These are phyloP conservation scores for Combretum micranthum DNA, from an alignment of 345 rosid genomes.

Conservation along the genomic window DNA sequence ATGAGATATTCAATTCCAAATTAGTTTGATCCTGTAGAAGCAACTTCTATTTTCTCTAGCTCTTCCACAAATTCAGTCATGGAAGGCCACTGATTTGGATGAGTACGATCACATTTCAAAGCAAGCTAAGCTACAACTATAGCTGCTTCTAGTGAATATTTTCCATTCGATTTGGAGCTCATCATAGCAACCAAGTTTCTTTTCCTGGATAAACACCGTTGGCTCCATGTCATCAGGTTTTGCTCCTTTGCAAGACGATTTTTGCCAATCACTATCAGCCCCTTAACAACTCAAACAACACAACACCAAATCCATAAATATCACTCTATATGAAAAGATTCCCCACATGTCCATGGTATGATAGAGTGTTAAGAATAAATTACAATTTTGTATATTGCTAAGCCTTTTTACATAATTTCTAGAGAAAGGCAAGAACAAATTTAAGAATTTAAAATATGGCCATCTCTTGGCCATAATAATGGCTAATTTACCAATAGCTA, in stretches of 20 bases:
- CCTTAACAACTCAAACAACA: conserved; percentile 4
- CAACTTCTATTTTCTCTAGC: conserved; percentile 1
- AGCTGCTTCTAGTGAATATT: not conserved
- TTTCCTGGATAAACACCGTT: too few relatives aligned
- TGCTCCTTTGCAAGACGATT: not conserved
- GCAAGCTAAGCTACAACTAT: not conserved
- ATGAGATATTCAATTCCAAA: too few relatives aligned
- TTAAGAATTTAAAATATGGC: too few relatives aligned
- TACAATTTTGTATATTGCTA: too few relatives aligned
- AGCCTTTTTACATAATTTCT: too few relatives aligned
- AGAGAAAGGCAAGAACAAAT: too few relatives aligned
- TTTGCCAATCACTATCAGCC: not conserved
- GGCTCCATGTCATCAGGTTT: not conserved
- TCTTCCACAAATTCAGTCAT: not conserved
- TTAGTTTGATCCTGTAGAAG: too few relatives aligned
- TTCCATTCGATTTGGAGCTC: not conserved
- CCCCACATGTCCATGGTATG: too few relatives aligned
- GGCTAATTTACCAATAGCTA: too few relatives aligned
- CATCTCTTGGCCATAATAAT: too few relatives aligned
- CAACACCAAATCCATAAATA: not conserved
- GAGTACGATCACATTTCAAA: not conserved
- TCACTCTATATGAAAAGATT: not conserved
- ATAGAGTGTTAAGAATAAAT: too few relatives aligned
- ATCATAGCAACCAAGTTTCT: too few relatives aligned
- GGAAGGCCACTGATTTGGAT: not conserved